Evolutionary conservation across 331 rosid species (phyloP).

Genomic region (Cydonia oblonga): DNA sequence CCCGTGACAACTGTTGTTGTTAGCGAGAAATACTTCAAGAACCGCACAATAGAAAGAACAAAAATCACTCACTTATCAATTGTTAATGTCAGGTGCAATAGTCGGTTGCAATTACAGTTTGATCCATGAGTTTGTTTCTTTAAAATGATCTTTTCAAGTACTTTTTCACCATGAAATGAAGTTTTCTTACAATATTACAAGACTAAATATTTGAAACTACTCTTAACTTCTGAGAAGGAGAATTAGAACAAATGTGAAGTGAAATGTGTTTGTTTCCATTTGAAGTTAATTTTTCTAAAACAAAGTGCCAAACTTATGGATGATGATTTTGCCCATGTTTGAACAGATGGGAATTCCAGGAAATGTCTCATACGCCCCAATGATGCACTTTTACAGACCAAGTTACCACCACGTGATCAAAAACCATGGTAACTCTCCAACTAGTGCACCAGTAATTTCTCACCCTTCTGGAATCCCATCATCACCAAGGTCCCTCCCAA

Average conservation of each 20-base stretch:
- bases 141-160: too few relatives aligned
- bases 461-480: constrained; percentile 41
- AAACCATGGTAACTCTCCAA: background rate
- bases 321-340: background rate
- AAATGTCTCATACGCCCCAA: background rate
- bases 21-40: background rate
- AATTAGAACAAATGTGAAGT: too few relatives aligned
- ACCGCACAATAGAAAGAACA: background rate
- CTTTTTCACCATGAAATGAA: too few relatives aligned
- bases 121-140: background rate
- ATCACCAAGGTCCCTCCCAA: constrained; percentile 18
- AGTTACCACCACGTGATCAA: background rate
- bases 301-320: background rate
- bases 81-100: background rate
- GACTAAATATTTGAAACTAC: background rate
- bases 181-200: background rate
- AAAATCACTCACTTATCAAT: background rate
- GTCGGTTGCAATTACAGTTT: background rate
- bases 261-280: background rate
- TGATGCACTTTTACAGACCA: constrained; percentile 6
- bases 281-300: background rate
- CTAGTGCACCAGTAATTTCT: background rate
- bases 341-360: constrained; percentile 20
- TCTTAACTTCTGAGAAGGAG: background rate
- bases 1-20: background rate